A percentile compares a stretch with the other conserved stretches of the same genome.
Conservation (phyloP, 179 eudicot genomes). For the Monotropa hypopitys region DNA sequence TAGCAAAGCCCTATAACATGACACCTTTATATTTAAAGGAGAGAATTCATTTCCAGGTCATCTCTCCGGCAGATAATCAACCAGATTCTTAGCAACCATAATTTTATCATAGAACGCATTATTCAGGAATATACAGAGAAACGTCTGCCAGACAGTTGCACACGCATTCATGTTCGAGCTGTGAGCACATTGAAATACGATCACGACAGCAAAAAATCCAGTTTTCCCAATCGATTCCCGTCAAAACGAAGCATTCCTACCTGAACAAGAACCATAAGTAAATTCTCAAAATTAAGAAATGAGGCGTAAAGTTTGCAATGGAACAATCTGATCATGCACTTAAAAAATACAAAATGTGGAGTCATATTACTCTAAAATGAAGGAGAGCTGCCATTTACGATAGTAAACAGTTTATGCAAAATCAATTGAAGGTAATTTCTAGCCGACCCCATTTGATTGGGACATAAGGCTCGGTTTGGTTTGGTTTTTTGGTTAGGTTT, state of each 20-base stretch:
- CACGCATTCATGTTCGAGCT: background rate
- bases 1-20: no score
- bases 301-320: background rate
- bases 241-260: background rate
- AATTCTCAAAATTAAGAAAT: background rate
- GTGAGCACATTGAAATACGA: background rate
- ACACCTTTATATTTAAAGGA: no score
- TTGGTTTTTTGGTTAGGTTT: no score
- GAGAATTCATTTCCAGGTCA: no score
- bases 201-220: background rate
- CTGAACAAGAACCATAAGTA: slow-evolving; percentile 3
- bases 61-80: no score
- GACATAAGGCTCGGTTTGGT: no score
- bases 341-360: no score
- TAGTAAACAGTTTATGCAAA: no score
- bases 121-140: background rate
- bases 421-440: no score
- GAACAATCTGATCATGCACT: background rate
- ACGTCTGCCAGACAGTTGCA: background rate
- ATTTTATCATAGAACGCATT: background rate
- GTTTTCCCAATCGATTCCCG: background rate
- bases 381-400: no score
- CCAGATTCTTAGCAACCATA: no score
- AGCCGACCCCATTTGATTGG: no score
- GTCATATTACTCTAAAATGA: background rate